Base-by-base conservation (phyloP, 2,329 filamentous ascomycete genomes). In the Arthrocladium fulminans region DNA sequence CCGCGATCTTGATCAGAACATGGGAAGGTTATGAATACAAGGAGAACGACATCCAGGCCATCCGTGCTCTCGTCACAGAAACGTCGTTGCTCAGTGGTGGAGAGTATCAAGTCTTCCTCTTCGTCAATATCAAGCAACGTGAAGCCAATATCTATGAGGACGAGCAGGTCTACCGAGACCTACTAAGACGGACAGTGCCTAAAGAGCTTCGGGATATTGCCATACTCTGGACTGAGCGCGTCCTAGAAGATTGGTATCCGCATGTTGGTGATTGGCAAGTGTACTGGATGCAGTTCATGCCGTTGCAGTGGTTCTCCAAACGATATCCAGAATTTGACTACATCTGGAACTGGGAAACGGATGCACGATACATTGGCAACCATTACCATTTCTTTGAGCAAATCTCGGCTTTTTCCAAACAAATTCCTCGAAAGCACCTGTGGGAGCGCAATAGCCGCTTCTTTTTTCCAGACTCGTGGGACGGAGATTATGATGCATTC, bases 361-460 rank as follows among this genome's bases (percentile, higher is more conserved):
- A 84, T 57, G 77, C 81, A 67, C 73, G 81, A 30, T 78, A 76
- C 63, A 71, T 79, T 2, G 80, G 81, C 32, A 79, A 80, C 58
- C 79, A 79, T 63, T 83, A 88, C 65, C 83, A 89, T 60, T 74
- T 90, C n/a, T 81, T 90, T 54, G 73, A 83, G 52, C 76, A 80
- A 38, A 72, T 87, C 9, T 73, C 74, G 12, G 69, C 73, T 41
- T 90, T 84, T 80, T 79, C 81, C 1, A 74, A 74, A 49, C 64
- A 77, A 42, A 84, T 90, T 61, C 79, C 82, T 2, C 78, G 84
- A 27, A 76, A 79, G 51, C 78, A 80, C n/a, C 71, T 88, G 9
- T 90, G 86, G 86, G 86, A 90, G 63, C 79, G 85, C 40, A 83
- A 80, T 45, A 74, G 80, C 22, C 81, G 84, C 52, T 90, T 88